Base-by-base conservation (phyloP, 768 basidiomycete species). In the Auricularia cornea region DNA sequence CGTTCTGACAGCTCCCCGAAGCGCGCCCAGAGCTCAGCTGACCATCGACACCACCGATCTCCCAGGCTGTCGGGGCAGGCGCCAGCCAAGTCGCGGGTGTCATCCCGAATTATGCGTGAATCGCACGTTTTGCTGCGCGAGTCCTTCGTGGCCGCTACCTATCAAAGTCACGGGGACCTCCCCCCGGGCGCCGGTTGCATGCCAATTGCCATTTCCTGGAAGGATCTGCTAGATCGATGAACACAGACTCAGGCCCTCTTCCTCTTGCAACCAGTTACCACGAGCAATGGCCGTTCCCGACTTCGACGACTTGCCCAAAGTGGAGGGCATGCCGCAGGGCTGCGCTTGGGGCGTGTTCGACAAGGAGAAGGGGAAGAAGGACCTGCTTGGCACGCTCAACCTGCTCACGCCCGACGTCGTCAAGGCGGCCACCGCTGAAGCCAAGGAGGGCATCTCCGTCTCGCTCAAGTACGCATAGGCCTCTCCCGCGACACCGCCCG, bases 341-440 rank as follows among this genome's bases (percentile, higher is more conserved):
- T 88, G 87, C 62, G 87, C 87, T 2, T 89, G 87, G 87, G 78
- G 76, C 3, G 77, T 88, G 11, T 88, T 48, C 44, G 44, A 48
- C 44, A 48, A 48, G 23, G 44, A 48, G 35, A 38, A 86, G 86
- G 86, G 86, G 29, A 72, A 78, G 40, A 80, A 83, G 23, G 87
- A 89, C 65, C 77, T 88, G 67, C 76, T 88, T 23, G 87, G 87
- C 2, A 88, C 86, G 4, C 75, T 88, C 41, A 88, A 88, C 68
- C 65, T 88, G 59, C 71, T 89, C 40, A 87, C 87, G 2, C 80
- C 82, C 26, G 80, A 81, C 12, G 80, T 86, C n/a, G 84, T 88
- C n/a, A 77, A 80, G 67, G 73, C 73, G 48, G 82, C 84, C 18
- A 83, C 84, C 18, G 70, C 73, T 30, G 83, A 84, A 67, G 85